Conservation (phyloP, 1,284 basidiomycete species). For the Ustilago lituana region DNA sequence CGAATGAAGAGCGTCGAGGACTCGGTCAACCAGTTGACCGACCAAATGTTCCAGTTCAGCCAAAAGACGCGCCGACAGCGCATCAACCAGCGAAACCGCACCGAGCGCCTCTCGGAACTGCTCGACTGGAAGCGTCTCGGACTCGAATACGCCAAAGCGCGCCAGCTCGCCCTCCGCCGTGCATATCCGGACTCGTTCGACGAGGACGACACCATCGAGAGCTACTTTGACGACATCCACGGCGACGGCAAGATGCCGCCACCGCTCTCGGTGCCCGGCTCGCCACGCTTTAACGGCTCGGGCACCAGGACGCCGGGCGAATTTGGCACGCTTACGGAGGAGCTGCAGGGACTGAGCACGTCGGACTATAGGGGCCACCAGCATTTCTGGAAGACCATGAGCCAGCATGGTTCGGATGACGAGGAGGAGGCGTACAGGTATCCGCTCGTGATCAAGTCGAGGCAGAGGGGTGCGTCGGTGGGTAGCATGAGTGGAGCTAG, state of each 20-base stretch:
- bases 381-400: slow-evolving; percentile 61
- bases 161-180: slow-evolving; percentile 88
- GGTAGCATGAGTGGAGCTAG: slow-evolving; percentile 59
- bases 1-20: slow-evolving; percentile 89
- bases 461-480: slow-evolving; percentile 54
- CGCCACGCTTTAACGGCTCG: slow-evolving; percentile 73
- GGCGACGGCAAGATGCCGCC: slow-evolving; percentile 72
- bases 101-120: slow-evolving; percentile 79
- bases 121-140: slow-evolving; percentile 98
- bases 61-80: slow-evolving; percentile 92
- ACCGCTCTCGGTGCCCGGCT: slow-evolving; percentile 84
- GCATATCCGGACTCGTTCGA: slow-evolving; percentile 93
- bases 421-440: slow-evolving; percentile 58
- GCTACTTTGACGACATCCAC: slow-evolving; percentile 73
- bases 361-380: slow-evolving; percentile 58
- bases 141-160: slow-evolving; percentile 93
- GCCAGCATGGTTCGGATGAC: slow-evolving; percentile 58
- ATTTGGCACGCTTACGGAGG: slow-evolving; percentile 61
- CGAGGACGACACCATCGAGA: slow-evolving; percentile 73
- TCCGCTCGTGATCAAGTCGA: slow-evolving; percentile 57
- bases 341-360: slow-evolving; percentile 60
- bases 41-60: slow-evolving; percentile 72
- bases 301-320: slow-evolving; percentile 61
- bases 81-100: slow-evolving; percentile 97
- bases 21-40: slow-evolving; percentile 76